Conservation (phyloP, 148 eudicot species). For the Fagopyrum esculentum region DNA sequence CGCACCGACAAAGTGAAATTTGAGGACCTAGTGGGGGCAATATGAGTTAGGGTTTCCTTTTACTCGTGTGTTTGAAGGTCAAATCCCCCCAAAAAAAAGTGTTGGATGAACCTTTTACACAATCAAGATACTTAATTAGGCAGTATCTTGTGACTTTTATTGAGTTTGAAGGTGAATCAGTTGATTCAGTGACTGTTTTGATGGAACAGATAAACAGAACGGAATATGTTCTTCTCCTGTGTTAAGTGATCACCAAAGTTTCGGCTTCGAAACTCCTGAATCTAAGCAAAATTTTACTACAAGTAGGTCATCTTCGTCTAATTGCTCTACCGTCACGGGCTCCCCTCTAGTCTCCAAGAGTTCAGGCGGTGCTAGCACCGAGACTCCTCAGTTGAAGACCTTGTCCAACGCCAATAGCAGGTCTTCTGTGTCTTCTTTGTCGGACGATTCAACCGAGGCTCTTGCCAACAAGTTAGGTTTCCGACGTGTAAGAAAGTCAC, state of each 20-base stretch:
- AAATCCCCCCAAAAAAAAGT: background rate
- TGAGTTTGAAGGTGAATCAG: background rate
- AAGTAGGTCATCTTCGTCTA: conserved; percentile 26
- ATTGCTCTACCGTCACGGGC: conserved; percentile 15
- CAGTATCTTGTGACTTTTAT: background rate
- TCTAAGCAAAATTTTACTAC: conserved; percentile 30
- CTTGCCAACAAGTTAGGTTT: conserved; percentile 17
- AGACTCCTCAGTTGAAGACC: conserved; percentile 38
- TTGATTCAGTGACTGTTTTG: background rate
- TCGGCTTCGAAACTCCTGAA: conserved; percentile 36
- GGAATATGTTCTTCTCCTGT: conserved; percentile 30
- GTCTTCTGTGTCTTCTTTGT: conserved; percentile 34
- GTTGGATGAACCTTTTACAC: background rate
- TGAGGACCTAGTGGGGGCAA: background rate
- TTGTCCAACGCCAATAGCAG: conserved; percentile 31
- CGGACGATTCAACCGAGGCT: conserved; percentile 18
- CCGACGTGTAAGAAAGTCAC: background rate
- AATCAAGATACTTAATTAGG: background rate
- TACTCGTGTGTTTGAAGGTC: background rate
- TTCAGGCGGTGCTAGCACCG: conserved; percentile 15
- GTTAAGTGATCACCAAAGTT: conserved; percentile 30
- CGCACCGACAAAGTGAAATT: background rate
- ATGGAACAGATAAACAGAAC: conserved; percentile 33
- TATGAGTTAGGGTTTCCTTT: background rate
- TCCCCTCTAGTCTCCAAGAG: conserved; percentile 22